Evolutionary conservation across 2,329 filamentous ascomycete genomes (phyloP), one percentile per base, ranked within the genome.

Genomic region (Stromatinia cepivora): DNA sequence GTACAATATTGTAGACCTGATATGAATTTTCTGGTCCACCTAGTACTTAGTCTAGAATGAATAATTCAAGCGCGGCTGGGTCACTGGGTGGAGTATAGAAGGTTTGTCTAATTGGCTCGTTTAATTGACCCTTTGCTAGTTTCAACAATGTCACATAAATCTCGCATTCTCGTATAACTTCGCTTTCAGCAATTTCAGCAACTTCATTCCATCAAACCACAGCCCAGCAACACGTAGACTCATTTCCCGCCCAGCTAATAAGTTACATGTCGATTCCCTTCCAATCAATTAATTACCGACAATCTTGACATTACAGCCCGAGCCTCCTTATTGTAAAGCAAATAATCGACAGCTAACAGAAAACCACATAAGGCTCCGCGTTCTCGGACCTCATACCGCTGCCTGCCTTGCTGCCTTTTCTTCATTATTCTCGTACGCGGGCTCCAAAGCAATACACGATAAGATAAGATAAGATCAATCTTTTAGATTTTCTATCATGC

Each of bases 141-240:
- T 8, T 13, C 3, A 13, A 17, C 31, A 34, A 34, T 1, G 4
- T 56, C 53, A 31, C 7, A 56, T n/a, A 57, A 6, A 39, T 46
- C 42, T 62, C 58, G 58, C 39, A 62, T 34, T 48, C 42, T 58
- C 56, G 56, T 17, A 58, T 17, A n/a, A 56, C 53, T 36, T 57
- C 53, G 4, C 53, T 34, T 20, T 13, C 20, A 56, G 34, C 7
- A n/a, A n/a, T n/a, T n/a, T 31, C 34, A 4, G 8, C 31, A 57
- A 36, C 54, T 22, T 57, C 54, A 39, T 57, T 57, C 31, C 54
- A 57, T 56, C 54, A 56, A 52, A 36, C 54, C 54, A 39, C 20
- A 57, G 53, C 53, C 20, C 53, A 36, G 10, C 53, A 57, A 57
- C 53, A 36, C 53, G 53, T 20, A 15, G 20, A 57, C 13, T 39